A percentile compares a stretch with the other conserved stretches of the same genome.
phyloP scores from a whole-genome alignment of 2,329 filamentous ascomycete genomes.

The Ophiostoma perfectum region DNA sequence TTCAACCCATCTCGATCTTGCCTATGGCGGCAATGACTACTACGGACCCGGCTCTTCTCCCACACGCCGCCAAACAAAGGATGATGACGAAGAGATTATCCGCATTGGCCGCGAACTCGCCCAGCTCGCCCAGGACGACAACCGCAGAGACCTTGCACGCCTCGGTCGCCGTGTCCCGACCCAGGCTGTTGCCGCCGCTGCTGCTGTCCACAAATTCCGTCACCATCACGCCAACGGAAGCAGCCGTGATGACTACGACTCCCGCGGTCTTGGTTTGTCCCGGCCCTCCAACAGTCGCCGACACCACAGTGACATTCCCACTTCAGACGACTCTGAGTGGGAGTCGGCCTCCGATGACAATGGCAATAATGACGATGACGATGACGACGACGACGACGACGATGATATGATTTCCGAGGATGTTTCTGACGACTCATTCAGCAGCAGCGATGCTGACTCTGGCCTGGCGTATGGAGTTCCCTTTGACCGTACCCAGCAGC shows the following conservation, averaged over 20 bases:
- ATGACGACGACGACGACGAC: slow-evolving; percentile 35
- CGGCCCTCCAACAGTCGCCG: slow-evolving; percentile 38
- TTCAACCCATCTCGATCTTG: neutral
- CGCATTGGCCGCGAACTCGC: slow-evolving; percentile 51
- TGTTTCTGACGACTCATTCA: slow-evolving; percentile 34
- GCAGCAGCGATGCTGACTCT: slow-evolving; percentile 37
- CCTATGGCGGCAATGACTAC: slow-evolving; percentile 8
- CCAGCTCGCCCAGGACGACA: slow-evolving; percentile 48
- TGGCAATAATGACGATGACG: slow-evolving; percentile 16
- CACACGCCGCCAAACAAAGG: slow-evolving; percentile 29
- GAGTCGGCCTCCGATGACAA: slow-evolving; percentile 51
- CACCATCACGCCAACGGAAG: slow-evolving; percentile 24
- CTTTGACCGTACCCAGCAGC: slow-evolving; percentile 13
- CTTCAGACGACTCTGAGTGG: slow-evolving; percentile 48
- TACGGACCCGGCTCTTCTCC: slow-evolving; percentile 8
- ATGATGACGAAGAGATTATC: slow-evolving; percentile 52
- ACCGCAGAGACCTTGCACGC: slow-evolving; percentile 35
- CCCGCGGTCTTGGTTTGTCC: slow-evolving; percentile 23
- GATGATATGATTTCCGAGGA: slow-evolving; percentile 15
- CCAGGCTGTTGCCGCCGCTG: slow-evolving; percentile 35
- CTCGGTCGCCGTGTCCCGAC: slow-evolving; percentile 40
- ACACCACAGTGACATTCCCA: slow-evolving; percentile 21
- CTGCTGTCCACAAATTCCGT: slow-evolving; percentile 39
- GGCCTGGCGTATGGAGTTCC: slow-evolving; percentile 42
- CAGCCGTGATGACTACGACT: slow-evolving; percentile 19